Evolutionary conservation across 805 yeast genomes (phyloP).

Genomic region (Hemisphaericaspora nanyangensis): DNA sequence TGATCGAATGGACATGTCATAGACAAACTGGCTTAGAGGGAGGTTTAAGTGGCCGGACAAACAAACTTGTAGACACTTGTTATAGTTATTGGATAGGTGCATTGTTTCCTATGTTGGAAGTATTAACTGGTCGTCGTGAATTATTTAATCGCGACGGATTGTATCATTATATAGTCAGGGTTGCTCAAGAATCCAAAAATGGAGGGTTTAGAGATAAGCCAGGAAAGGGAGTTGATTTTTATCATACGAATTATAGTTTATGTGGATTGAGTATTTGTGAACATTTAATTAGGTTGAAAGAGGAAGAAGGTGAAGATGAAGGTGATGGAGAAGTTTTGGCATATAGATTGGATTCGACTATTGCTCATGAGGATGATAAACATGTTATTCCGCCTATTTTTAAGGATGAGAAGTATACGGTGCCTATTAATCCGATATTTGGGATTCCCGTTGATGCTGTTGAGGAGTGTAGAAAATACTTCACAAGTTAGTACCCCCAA

Average conservation of each 20-base stretch:
- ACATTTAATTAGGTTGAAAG: conserved; percentile 26
- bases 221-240: conserved; percentile 72
- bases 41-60: conserved; percentile 86
- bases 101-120: conserved; percentile 58
- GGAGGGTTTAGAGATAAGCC: conserved; percentile 94
- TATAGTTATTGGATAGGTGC: conserved; percentile 97
- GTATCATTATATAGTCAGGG: conserved; percentile 61
- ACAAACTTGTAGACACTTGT: conserved; percentile 94
- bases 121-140: conserved; percentile 23
- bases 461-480: conserved; percentile 2
- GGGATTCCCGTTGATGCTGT: conserved; percentile 18
- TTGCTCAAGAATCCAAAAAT: conserved; percentile 59
- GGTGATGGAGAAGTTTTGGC: conserved; percentile 17
- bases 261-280: conserved; percentile 69
- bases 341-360: conserved; percentile 12
- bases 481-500: too few relatives aligned
- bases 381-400: conserved; percentile 15
- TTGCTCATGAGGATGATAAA: conserved; percentile 9
- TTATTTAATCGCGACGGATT: conserved; percentile 56
- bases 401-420: conserved; percentile 13
- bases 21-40: conserved; percentile 77
- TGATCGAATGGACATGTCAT: conserved; percentile 64
- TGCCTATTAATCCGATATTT: conserved; percentile 24
- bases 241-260: conserved; percentile 84
- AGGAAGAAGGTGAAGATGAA: conserved; percentile 1